Evolutionary conservation across 208 protist species (phyloP), one percentile per base, ranked within the genome.

Genomic region (Polymyxa betae): DNA sequence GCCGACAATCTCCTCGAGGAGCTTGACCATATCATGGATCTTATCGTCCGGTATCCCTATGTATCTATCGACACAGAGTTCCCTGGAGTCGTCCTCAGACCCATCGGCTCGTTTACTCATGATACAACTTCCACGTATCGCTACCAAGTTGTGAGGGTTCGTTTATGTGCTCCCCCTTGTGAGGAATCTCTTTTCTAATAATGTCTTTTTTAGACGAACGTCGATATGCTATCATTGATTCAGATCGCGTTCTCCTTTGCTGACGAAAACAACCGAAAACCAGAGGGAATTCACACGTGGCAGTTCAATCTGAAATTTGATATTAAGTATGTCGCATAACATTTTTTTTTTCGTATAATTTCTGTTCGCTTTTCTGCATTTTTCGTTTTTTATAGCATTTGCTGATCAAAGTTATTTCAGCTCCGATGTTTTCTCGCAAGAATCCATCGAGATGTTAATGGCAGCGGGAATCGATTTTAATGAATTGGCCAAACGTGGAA

Each of bases 261-360:
- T n/a, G 98, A 99, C 94, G 96, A 97, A 49, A 92, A 98, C 49
- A 98, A 98, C 68, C 97, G 98, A 88, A 93, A 98, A 24, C 97
- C 97, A 0, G 93, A 96, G 95, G 87, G 91, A 91, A 95, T 95
- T 52, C 97, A 95, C 44, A 99, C 97, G 20, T 99, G 98, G 98
- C 98, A 99, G 95, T 99, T 99, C 91, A 99, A 99, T 94, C 99
- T 99, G 90, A 95, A 97, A 77, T 99, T 99, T 93, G 97, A 94
- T 88, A 93, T 99, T 45, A 94, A 91, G 45, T 96, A 98, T 92
- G n/a, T n/a, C n/a, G n/a, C n/a, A n/a, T n/a, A n/a, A n/a, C n/a
- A n/a, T n/a, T n/a, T n/a, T n/a, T n/a, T n/a, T n/a, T n/a, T n/a
- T n/a, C n/a, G n/a, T n/a, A n/a, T n/a, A n/a, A n/a, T n/a, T n/a